Percentiles rank a stretch among this genome's conserved stretches.
Conservation (phyloP, 2,329 filamentous ascomycete species). For the Aspergillus sp. region DNA sequence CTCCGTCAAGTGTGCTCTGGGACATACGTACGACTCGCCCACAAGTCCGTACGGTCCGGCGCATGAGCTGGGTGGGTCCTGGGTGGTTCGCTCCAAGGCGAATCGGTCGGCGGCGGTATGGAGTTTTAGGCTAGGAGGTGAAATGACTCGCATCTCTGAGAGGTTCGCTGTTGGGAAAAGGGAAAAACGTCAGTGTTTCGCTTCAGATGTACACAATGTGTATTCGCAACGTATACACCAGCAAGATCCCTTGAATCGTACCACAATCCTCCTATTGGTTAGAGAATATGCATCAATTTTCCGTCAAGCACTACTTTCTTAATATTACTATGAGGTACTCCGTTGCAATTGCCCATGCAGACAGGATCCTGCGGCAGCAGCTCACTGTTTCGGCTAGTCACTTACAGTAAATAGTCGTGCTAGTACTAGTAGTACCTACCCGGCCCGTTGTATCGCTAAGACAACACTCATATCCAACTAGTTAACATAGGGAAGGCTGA, state of each 20-base stretch:
- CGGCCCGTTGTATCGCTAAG: neutral
- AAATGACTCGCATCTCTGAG: conserved; percentile 24
- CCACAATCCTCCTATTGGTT: neutral
- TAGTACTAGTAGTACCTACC: neutral
- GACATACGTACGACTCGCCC: conserved; percentile 7
- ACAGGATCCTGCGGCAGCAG: neutral
- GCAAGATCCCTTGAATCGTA: neutral
- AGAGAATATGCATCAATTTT: neutral
- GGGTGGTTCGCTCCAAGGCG: conserved; percentile 7
- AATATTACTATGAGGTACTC: neutral
- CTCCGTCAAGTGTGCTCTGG: neutral
- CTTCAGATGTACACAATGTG: neutral
- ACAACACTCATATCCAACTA: neutral
- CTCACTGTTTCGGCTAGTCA: neutral
- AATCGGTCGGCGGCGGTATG: conserved; percentile 9
- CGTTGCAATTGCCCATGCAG: neutral
- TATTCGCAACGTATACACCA: neutral
- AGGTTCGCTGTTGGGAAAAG: neutral
- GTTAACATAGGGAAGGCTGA: neutral
- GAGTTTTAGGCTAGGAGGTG: conserved; percentile 3
- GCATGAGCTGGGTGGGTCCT: conserved; percentile 32
- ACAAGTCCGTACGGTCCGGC: conserved; percentile 23
- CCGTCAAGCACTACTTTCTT: neutral
- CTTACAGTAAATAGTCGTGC: neutral
- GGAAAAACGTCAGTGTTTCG: neutral